Evolutionary conservation across 371 early-diverging fungal genomes (phyloP).

Genomic region (Paramicrosporidium saccamoebae): DNA sequence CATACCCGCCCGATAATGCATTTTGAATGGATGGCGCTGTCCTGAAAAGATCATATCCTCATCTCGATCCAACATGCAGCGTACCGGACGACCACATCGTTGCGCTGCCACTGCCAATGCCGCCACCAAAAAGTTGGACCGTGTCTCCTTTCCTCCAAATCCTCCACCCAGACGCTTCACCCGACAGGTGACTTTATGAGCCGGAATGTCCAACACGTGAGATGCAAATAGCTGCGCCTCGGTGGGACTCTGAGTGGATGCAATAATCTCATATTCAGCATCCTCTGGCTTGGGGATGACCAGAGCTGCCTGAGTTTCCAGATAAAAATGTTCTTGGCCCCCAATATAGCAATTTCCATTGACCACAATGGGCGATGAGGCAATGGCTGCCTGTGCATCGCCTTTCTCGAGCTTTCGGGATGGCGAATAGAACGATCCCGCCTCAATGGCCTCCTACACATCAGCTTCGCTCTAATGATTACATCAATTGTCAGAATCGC

Average conservation of each 20-base stretch:
- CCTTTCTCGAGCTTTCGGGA: slow-evolving; percentile 11
- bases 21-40: slow-evolving; percentile 34
- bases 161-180: slow-evolving; percentile 42
- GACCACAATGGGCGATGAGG: slow-evolving; percentile 10
- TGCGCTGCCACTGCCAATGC: slow-evolving; percentile 22
- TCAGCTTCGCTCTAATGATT: slow-evolving; percentile 17
- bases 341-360: slow-evolving; percentile 16
- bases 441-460: slow-evolving; percentile 26
- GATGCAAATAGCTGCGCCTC: slow-evolving; percentile 21
- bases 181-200: slow-evolving; percentile 17
- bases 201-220: slow-evolving; percentile 16
- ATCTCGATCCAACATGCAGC: slow-evolving; percentile 30
- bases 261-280: slow-evolving; percentile 24
- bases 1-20: slow-evolving; percentile 24
- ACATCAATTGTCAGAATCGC: slow-evolving; percentile 24
- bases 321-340: slow-evolving; percentile 39
- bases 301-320: slow-evolving; percentile 25
- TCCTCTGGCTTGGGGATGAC: slow-evolving; percentile 26
- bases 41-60: slow-evolving; percentile 35
- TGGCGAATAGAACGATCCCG: slow-evolving; percentile 13
- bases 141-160: slow-evolving; percentile 41
- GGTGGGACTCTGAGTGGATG: slow-evolving; percentile 29
- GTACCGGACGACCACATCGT: slow-evolving; percentile 14
- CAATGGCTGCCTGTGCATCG: slow-evolving; percentile 13
- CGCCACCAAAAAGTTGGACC: slow-evolving; percentile 13